These are phyloP conservation scores for Poa pratensis DNA, from an alignment of 176 grass and related monocot species.

Conservation along the genomic window DNA sequence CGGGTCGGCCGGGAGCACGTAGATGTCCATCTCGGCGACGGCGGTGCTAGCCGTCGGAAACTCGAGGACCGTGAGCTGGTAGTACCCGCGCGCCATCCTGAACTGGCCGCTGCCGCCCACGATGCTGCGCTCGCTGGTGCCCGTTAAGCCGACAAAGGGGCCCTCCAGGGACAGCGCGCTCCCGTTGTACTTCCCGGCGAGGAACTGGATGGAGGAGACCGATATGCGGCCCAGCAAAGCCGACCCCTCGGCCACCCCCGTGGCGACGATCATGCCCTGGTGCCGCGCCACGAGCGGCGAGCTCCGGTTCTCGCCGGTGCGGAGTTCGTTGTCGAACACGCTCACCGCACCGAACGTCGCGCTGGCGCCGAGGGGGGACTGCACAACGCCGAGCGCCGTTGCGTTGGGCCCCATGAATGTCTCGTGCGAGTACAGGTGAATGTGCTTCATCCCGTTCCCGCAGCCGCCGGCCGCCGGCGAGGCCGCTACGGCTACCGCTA, in stretches of 20 bases:
- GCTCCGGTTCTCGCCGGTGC: background rate
- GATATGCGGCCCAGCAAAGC: background rate
- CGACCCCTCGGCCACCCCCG: background rate
- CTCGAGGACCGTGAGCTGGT: background rate
- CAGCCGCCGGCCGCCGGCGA: background rate
- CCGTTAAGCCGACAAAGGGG: background rate
- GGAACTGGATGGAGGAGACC: background rate
- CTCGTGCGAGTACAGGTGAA: slow-evolving; percentile 43
- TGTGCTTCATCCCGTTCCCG: background rate
- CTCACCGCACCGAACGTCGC: slow-evolving; percentile 28
- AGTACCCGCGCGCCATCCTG: slow-evolving; percentile 28
- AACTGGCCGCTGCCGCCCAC: slow-evolving; percentile 25
- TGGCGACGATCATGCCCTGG: slow-evolving; percentile 20
- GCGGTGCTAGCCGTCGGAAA: background rate
- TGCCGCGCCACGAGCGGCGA: slow-evolving; percentile 13
- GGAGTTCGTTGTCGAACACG: slow-evolving; percentile 39
- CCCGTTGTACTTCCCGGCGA: slow-evolving; percentile 1
- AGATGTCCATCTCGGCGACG: slow-evolving; percentile 18
- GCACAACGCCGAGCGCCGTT: background rate
- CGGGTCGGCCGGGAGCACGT: background rate
- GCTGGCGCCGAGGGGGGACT: background rate
- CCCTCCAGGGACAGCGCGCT: background rate
- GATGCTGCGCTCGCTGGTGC: background rate
- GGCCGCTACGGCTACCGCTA: background rate
- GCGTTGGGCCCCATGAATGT: background rate